Conservation (phyloP, 805 yeast genomes). For the Saccharomyces paradoxus region DNA sequence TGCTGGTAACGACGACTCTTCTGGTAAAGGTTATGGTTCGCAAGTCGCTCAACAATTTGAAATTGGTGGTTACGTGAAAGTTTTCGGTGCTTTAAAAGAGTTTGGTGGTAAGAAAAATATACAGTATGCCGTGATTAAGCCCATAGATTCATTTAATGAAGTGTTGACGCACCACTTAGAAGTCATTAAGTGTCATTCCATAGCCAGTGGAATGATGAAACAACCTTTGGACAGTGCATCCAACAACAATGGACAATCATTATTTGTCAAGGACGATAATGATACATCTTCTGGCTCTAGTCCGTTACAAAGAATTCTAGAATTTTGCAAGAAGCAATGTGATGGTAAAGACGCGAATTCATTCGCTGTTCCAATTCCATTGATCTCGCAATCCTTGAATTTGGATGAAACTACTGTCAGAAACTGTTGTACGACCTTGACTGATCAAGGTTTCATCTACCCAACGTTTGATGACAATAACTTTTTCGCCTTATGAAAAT, state of each 20-base stretch:
- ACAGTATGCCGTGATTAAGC: constrained; percentile 53
- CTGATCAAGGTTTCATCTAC: constrained; percentile 62
- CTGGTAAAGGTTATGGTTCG: constrained; percentile 16
- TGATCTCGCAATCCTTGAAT: constrained; percentile 50
- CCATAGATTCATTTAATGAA: constrained; percentile 56
- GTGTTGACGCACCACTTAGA: constrained; percentile 59
- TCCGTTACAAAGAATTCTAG: constrained; percentile 38
- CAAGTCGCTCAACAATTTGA: constrained; percentile 31
- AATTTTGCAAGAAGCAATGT: constrained; percentile 41
- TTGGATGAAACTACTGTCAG: constrained; percentile 43
- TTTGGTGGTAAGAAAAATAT: constrained; percentile 57
- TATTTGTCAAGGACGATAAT: constrained; percentile 38
- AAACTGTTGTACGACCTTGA: constrained; percentile 43
- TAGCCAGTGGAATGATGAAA: constrained; percentile 42
- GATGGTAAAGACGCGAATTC: constrained; percentile 40
- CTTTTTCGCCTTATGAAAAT: constrained; percentile 40
- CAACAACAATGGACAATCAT: constrained; percentile 23
- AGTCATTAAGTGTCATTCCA: constrained; percentile 50
- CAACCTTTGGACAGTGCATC: constrained; percentile 11
- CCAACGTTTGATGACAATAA: constrained; percentile 61
- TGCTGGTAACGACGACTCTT: constrained; percentile 25
- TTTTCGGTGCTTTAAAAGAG: constrained; percentile 48
- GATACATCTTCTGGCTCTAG: constrained; percentile 26
- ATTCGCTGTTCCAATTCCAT: constrained; percentile 67
- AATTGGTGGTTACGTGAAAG: constrained; percentile 53